Conservation (phyloP, 1,139 yeast genomes). For the Yamadazyma spencermartinsiae region DNA sequence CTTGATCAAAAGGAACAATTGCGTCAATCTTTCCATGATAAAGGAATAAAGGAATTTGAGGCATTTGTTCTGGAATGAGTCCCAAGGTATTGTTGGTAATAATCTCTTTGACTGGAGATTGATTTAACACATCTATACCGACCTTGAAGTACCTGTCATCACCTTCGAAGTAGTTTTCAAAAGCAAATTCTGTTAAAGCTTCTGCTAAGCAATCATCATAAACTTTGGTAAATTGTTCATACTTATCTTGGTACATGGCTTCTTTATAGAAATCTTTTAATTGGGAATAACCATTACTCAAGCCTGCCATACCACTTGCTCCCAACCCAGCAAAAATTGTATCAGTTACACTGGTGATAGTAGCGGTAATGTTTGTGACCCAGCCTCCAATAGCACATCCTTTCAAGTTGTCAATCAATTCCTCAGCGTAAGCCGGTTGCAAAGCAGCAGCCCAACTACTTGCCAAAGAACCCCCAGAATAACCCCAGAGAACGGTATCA, state of each 20-base stretch:
- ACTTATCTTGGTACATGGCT: conserved; percentile 15
- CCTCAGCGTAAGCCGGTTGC: conserved; percentile 34
- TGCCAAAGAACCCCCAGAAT: conserved; percentile 39
- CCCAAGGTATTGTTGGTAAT: conserved; percentile 25
- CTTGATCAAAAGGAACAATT: conserved; percentile 28
- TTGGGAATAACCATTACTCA: conserved; percentile 28
- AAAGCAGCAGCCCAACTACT: conserved; percentile 36
- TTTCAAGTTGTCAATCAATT: conserved; percentile 22
- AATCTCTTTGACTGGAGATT: conserved; percentile 15
- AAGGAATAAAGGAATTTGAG: conserved; percentile 34
- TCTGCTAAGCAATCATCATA: conserved; percentile 18
- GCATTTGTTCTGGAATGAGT: conserved; percentile 18
- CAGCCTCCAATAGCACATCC: conserved; percentile 40
- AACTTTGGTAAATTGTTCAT: conserved; percentile 15
- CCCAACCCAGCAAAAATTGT: conserved; percentile 28
- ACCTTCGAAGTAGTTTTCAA: conserved; percentile 18
- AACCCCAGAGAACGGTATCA: conserved; percentile 32
- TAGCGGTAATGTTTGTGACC: conserved; percentile 28
- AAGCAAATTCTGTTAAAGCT: conserved; percentile 14
- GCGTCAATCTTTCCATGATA: conserved; percentile 33
- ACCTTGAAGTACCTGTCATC: conserved; percentile 16
- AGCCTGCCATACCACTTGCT: conserved; percentile 29
- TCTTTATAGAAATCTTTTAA: conserved; percentile 11
- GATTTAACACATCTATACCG: conserved; percentile 19
- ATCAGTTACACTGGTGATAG: conserved; percentile 26